Evolutionary conservation across 805 yeast genomes (phyloP).

Genomic region (Starmera dryadoides): DNA sequence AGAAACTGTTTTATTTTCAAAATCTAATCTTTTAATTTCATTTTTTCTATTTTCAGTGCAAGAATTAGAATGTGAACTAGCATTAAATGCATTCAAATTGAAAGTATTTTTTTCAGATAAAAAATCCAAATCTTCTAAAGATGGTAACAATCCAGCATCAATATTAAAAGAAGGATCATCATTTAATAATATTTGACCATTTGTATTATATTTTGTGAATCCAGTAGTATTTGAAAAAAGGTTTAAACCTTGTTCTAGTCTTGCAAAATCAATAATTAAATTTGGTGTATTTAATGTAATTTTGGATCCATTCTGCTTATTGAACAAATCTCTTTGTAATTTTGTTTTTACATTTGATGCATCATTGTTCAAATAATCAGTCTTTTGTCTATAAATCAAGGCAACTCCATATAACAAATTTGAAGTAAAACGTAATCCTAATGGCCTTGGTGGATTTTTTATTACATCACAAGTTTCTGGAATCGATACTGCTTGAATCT

Average conservation of each 20-base stretch:
- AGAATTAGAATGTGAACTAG: too few relatives aligned
- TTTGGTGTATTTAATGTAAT: neutral
- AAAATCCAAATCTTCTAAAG: constrained; percentile 13
- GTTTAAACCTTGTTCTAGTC: neutral
- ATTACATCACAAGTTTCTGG: constrained; percentile 33
- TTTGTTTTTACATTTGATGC: constrained; percentile 14
- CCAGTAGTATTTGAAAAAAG: neutral
- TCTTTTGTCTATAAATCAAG: constrained; percentile 39
- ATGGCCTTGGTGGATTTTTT: constrained; percentile 11
- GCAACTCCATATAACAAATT: constrained; percentile 39
- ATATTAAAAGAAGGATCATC: constrained; percentile 34
- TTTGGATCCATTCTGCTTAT: neutral
- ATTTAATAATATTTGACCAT: constrained; percentile 12
- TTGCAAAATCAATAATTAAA: neutral
- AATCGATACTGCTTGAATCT: constrained; percentile 31
- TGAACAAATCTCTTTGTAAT: constrained; percentile 15
- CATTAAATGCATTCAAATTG: neutral
- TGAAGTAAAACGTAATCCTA: constrained; percentile 28
- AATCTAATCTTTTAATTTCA: constrained; percentile 11
- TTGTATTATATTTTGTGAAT: neutral
- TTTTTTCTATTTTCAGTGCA: neutral
- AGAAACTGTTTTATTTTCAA: constrained; percentile 11
- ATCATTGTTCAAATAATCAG: constrained; percentile 32
- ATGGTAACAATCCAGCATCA: constrained; percentile 22
- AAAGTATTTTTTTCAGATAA: neutral